Base-by-base conservation (phyloP, 139 green algal species). In the Micromonas commoda region DNA sequence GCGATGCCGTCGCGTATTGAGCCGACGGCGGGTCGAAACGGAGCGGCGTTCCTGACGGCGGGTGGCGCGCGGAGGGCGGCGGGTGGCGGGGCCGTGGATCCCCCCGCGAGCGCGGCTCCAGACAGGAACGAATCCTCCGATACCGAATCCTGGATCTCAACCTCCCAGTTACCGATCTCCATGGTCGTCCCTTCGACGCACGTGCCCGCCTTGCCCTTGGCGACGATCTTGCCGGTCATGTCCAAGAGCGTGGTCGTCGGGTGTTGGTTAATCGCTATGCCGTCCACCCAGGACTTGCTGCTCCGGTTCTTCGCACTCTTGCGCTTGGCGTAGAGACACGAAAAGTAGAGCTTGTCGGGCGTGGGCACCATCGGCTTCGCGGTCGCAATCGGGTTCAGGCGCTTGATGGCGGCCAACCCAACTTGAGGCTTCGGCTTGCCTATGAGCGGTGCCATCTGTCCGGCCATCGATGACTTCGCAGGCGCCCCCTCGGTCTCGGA, bases 101-200 rank as follows among this genome's bases (percentile, higher is more conserved):
- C n/a, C n/a, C n/a, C n/a, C n/a, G n/a, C n/a, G 6, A 75, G 53
- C 35, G 37, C 68, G 37, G 24, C 26, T 20, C 68, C 68, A 1
- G 23, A 39, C 35, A 16, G 34, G 6, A 61, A 38, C 1, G 31
- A 35, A 0, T 29, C 4, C 37, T 75, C 37, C 2, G 34, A 2
- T 3, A 75, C 34, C 3, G 26, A 20, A 4, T 64, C 35, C 2
- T 6, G 37, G 37, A 75, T 61, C 29, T 75, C 68, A 29, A 75
- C 38, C 19, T 75, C 35, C 34, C 53, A 75, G 1, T 63, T 28
- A 24, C 38, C 37, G 19, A 75, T 32, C 2, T 29, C n/a, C 37
- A 26, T 63, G 37, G 23, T 29, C 68, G 68, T 75, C 23, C 68
- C 68, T 29, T 61, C 37, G 19, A 75, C 68, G 68, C 52, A 61